Evolutionary conservation across 306 rosid genomes (phyloP).

Genomic region (Begonia peltatifolia): DNA sequence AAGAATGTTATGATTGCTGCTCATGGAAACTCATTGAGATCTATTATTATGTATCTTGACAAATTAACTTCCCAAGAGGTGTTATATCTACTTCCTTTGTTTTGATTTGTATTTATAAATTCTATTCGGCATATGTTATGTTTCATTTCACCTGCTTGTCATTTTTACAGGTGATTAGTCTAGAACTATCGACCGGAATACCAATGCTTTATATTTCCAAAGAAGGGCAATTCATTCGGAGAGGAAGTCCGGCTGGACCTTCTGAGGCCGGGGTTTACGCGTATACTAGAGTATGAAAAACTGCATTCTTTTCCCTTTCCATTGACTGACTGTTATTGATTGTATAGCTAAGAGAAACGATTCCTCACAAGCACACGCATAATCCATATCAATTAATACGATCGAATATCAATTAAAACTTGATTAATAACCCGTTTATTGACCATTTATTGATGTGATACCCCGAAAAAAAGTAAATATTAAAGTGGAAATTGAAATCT

Average conservation of each 20-base stretch:
- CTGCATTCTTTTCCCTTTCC: constrained; percentile 4
- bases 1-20: constrained; percentile 96
- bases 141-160: not conserved
- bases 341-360: too few relatives aligned
- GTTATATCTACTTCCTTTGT: not conserved
- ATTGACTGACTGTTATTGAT: not conserved
- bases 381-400: too few relatives aligned
- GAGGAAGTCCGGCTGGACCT: constrained; percentile 92
- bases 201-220: constrained; percentile 96
- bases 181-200: constrained; percentile 93
- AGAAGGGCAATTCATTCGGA: constrained; percentile 81
- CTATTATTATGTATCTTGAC: constrained; percentile 97
- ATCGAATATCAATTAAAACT: too few relatives aligned
- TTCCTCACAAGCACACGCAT: too few relatives aligned
- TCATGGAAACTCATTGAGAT: constrained; percentile 95
- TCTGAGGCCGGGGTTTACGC: constrained; percentile 96
- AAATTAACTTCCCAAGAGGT: constrained; percentile 97
- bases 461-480: too few relatives aligned
- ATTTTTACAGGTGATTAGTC: constrained; percentile 66
- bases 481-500: not conserved
- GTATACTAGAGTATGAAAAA: constrained; percentile 54
- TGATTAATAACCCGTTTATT: too few relatives aligned
- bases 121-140: not conserved
- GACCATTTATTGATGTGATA: too few relatives aligned
- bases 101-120: constrained; percentile 4